A percentile compares a stretch with the other conserved stretches of the same genome.
phyloP scores from a whole-genome alignment of 2,329 filamentous ascomycete species.

The Magnaporthiopsis rhizophila region DNA sequence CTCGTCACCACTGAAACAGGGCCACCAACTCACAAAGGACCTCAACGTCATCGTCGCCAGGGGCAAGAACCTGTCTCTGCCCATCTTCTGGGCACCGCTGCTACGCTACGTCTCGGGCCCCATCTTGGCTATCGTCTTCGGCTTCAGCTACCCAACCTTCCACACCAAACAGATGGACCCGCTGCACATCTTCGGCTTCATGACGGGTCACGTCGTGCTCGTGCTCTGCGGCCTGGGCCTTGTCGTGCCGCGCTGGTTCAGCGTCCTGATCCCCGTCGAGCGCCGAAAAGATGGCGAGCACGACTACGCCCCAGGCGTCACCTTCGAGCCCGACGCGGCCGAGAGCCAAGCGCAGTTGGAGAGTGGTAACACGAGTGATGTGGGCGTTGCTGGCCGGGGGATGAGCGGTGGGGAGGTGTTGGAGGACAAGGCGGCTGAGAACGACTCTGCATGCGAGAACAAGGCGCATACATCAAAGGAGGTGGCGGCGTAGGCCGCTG shows the following conservation, averaged over 20 bases:
- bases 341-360: not conserved
- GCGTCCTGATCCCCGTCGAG: constrained; percentile 39
- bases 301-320: constrained; percentile 4
- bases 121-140: constrained; percentile 41
- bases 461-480: no score
- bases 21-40: constrained; percentile 47
- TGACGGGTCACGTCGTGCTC: constrained; percentile 37
- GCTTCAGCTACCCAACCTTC: constrained; percentile 43
- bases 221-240: constrained; percentile 38
- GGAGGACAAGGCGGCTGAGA: not conserved
- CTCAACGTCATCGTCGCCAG: constrained; percentile 45
- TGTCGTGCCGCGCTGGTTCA: constrained; percentile 44
- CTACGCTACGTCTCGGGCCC: constrained; percentile 42
- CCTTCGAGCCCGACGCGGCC: not conserved
- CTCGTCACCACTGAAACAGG: constrained; percentile 23
- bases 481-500: no score
- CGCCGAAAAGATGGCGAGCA: constrained; percentile 30
- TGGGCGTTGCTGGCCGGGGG: no score
- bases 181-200: constrained; percentile 41
- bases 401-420: not conserved
- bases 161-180: constrained; percentile 39
- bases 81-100: constrained; percentile 39
- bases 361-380: no score
- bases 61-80: constrained; percentile 49
- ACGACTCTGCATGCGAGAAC: not conserved